Conservation (phyloP, 2,329 filamentous ascomycete species). For the Aspergillus sojae region DNA sequence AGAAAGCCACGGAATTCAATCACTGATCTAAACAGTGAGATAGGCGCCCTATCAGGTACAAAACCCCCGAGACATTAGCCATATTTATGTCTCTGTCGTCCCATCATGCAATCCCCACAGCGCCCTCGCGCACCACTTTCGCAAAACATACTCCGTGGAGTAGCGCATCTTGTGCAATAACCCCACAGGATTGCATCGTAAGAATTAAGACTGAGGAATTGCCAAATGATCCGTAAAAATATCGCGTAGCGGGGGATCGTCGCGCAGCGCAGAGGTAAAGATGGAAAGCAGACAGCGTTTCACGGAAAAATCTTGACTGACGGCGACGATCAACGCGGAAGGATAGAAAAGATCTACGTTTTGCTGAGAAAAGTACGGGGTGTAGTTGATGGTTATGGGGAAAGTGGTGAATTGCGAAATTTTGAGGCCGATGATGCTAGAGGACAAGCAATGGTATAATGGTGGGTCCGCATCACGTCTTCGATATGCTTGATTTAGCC, state of each 20-base stretch:
- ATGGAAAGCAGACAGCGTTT: not conserved
- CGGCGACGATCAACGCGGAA: not conserved
- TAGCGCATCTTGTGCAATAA: conserved; percentile 22
- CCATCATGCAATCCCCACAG: not conserved
- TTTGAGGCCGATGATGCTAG: conserved; percentile 20
- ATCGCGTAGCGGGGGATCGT: not conserved
- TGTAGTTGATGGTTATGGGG: not conserved
- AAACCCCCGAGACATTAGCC: not conserved
- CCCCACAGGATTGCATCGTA: conserved; percentile 19
- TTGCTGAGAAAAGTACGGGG: not conserved
- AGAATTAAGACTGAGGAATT: not conserved
- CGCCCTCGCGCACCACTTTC: not conserved
- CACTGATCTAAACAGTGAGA: not conserved
- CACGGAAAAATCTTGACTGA: not conserved
- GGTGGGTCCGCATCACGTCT: conserved; percentile 25
- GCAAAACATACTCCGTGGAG: not conserved
- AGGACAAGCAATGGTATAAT: conserved; percentile 14
- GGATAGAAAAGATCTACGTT: not conserved
- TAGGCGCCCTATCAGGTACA: not conserved
- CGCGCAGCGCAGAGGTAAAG: not conserved
- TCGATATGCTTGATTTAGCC: not conserved
- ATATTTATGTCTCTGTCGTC: not conserved
- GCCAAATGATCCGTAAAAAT: not conserved
- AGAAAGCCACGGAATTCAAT: not conserved
- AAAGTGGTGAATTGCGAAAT: conserved; percentile 18